phyloP scores from a whole-genome alignment of 176 grass and related monocot species.

The Coix lacrymajobi region DNA sequence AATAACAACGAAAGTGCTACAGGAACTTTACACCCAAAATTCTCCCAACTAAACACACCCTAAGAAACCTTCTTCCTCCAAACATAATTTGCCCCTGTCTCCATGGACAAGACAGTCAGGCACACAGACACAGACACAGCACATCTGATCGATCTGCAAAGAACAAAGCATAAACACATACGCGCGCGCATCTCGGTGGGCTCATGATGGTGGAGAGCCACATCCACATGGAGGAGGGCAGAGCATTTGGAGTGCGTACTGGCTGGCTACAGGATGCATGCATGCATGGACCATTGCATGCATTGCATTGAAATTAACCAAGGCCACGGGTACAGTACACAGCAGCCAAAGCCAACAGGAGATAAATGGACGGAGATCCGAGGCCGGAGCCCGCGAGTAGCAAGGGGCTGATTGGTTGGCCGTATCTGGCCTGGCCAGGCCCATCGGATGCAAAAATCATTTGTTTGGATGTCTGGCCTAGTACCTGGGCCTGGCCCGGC shows the following conservation, averaged over 20 bases:
- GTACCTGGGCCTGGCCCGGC: no score
- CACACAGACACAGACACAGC: neutral
- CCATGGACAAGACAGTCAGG: constrained; percentile 32
- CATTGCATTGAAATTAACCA: constrained; percentile 2
- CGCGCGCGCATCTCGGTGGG: no score
- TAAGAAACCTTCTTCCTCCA: neutral
- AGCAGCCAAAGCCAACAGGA: neutral
- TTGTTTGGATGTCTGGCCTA: no score
- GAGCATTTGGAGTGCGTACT: neutral
- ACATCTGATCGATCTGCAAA: constrained; percentile 20
- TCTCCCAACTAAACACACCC: no score
- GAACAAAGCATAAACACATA: neutral
- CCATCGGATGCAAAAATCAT: no score
- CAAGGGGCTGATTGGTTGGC: no score
- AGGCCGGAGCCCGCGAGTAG: no score
- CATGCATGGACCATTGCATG: neutral
- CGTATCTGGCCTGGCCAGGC: no score
- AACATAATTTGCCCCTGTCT: constrained; percentile 17
- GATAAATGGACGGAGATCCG: neutral
- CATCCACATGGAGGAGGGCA: neutral
- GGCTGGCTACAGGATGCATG: no score
- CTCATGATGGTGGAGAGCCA: neutral
- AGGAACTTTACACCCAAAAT: no score
- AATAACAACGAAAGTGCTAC: no score
- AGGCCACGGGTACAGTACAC: neutral